These are phyloP conservation scores for Dactylella cylindrospora DNA, from an alignment of 2,329 filamentous ascomycete genomes.

Conservation along the genomic window DNA sequence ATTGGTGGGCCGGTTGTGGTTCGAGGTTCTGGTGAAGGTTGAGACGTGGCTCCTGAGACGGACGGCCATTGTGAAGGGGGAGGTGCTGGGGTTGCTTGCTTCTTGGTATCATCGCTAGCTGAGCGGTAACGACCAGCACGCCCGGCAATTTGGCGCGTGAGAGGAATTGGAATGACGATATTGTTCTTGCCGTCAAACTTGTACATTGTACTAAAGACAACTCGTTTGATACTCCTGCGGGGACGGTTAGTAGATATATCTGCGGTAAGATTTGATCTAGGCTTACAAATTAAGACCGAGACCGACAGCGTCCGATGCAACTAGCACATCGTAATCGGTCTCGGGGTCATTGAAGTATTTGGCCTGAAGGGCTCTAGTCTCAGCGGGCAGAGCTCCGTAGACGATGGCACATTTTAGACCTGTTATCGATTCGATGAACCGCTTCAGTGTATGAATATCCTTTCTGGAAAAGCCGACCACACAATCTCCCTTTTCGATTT, in stretches of 20 bases:
- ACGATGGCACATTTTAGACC: constrained; percentile 84
- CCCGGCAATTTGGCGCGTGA: constrained; percentile 93
- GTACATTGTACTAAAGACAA: constrained; percentile 76
- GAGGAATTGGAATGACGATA: constrained; percentile 66
- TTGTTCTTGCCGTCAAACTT: constrained; percentile 69
- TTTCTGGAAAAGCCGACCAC: constrained; percentile 83
- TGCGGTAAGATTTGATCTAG: constrained; percentile 11
- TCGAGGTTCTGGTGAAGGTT: constrained; percentile 62
- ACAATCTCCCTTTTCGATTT: constrained; percentile 84
- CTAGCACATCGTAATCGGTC: constrained; percentile 92
- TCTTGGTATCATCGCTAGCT: constrained; percentile 55
- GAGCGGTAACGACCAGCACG: constrained; percentile 83
- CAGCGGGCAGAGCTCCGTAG: constrained; percentile 86
- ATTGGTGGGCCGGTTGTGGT: constrained; percentile 8
- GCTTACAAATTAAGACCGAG: constrained; percentile 90
- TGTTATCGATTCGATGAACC: constrained; percentile 72
- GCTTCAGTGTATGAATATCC: constrained; percentile 76
- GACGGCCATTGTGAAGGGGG: constrained; percentile 36
- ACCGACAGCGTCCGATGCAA: constrained; percentile 92
- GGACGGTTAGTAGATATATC: neutral
- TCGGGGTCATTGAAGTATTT: constrained; percentile 90
- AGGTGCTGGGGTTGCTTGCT: constrained; percentile 53
- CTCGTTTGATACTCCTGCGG: constrained; percentile 71
- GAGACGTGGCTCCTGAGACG: constrained; percentile 10
- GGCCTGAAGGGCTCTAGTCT: constrained; percentile 88